Evolutionary conservation across 73 alveolate species (phyloP).

Genomic region (Blepharisma stoltei): DNA sequence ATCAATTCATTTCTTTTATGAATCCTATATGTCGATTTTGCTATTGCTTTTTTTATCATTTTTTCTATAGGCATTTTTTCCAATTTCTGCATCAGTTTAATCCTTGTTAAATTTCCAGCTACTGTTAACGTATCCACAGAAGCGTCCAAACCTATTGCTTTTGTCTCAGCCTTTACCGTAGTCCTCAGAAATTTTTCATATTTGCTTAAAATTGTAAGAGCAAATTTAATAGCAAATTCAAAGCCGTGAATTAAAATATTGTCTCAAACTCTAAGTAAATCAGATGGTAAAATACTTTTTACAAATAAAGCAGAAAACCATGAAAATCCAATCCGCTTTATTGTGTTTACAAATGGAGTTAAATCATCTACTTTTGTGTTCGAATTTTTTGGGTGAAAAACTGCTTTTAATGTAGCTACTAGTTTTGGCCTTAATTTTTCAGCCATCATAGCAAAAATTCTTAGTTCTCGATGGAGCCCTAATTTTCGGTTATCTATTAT

Average conservation of each 20-base stretch:
- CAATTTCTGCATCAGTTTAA: not conserved
- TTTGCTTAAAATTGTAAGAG: not conserved
- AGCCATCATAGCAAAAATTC: constrained; percentile 1
- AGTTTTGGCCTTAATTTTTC: not conserved
- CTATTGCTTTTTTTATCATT: not conserved
- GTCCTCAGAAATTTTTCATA: not conserved
- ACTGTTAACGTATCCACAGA: not conserved
- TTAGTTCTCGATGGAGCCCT: not conserved
- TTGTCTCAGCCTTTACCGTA: not conserved
- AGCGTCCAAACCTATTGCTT: not conserved
- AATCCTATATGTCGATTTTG: too few relatives aligned
- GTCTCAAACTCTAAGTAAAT: constrained; percentile 8
- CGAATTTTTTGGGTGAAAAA: not conserved
- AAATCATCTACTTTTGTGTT: constrained; percentile 5
- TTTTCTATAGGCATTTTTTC: constrained; percentile 11
- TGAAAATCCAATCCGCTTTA: not conserved
- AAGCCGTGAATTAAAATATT: not conserved
- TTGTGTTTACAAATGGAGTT: not conserved
- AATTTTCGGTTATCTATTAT: not conserved
- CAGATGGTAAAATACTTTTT: not conserved
- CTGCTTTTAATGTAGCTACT: not conserved
- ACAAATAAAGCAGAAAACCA: constrained; percentile 7
- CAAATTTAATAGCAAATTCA: not conserved
- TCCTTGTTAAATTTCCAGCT: constrained; percentile 19
- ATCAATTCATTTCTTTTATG: too few relatives aligned